Conservation (phyloP, 192 early-diverging fungal genomes). For the Rhizophlyctis rosea region DNA sequence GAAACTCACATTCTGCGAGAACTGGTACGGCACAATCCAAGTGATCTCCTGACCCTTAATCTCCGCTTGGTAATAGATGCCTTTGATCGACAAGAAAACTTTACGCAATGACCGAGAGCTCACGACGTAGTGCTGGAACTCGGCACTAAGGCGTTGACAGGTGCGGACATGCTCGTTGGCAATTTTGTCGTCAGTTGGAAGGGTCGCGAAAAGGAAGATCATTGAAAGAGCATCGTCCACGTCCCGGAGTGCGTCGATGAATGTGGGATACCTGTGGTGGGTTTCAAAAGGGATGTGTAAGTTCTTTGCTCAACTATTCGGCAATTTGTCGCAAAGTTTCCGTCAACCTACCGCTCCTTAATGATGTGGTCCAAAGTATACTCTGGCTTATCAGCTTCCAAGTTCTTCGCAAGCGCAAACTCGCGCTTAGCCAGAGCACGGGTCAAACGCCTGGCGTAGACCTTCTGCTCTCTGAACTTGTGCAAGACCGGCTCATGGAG, state of each 20-base stretch:
- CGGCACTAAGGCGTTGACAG: slow-evolving; percentile 79
- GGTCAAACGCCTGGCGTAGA: slow-evolving; percentile 81
- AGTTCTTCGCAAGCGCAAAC: slow-evolving; percentile 66
- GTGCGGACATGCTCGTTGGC: slow-evolving; percentile 31
- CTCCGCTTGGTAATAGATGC: slow-evolving; percentile 99
- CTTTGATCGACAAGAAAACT: slow-evolving; percentile 96
- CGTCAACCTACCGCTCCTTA: slow-evolving; percentile 68
- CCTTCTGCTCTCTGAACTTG: slow-evolving; percentile 91
- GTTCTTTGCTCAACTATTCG: not conserved
- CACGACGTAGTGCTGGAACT: slow-evolving; percentile 93
- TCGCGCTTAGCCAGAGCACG: slow-evolving; percentile 83
- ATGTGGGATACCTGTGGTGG: slow-evolving; percentile 80
- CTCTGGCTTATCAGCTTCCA: slow-evolving; percentile 75
- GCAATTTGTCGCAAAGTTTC: not conserved
- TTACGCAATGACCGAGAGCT: slow-evolving; percentile 75
- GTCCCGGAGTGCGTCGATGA: slow-evolving; percentile 89
- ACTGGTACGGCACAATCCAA: slow-evolving; percentile 96
- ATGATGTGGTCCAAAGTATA: slow-evolving; percentile 92
- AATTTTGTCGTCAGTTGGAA: slow-evolving; percentile 69
- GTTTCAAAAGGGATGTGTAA: not conserved
- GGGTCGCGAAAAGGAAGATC: slow-evolving; percentile 88
- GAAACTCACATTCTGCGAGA: slow-evolving; percentile 70
- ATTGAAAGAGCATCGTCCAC: slow-evolving; percentile 98
- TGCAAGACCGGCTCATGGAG: slow-evolving; percentile 89
- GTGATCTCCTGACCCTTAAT: slow-evolving; percentile 87